Evolutionary conservation across 495 filamentous ascomycete genomes (phyloP), one percentile per base, ranked within the genome.

Genomic region (Lindgomyces ingoldianus): DNA sequence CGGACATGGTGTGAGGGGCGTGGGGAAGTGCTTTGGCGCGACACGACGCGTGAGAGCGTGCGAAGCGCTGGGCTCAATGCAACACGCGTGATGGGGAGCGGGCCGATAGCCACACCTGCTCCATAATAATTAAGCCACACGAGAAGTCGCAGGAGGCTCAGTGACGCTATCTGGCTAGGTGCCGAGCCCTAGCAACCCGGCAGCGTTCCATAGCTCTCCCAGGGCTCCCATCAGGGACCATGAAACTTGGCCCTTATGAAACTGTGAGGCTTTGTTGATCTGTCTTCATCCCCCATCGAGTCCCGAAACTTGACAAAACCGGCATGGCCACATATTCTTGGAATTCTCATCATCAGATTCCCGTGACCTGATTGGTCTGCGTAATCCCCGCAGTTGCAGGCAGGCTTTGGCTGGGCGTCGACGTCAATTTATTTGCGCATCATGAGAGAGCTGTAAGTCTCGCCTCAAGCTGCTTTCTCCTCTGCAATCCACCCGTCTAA

Each of bases 1-100:
- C 72, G 8, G 73, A 73, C 74, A 76, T 74, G 48, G 27, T 54
- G 58, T 46, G n/a, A n/a, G n/a, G n/a, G n/a, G 61, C 54, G 47
- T 30, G 62, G 21, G 62, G 33, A 27, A 36, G 6, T 39, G 33
- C 33, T 39, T 60, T 30, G 57, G 26, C 30, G 39, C 55, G 55
- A 8, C 36, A 14, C 16, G 57, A 33, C 45, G 57, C 45, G 57
- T 30, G 56, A 24, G 18, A 39, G 53, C 24, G 26, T 1, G 36
- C 36, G 36, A n/a, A n/a, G n/a, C 36, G 36, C 36, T 9, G 36
- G n/a, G 36, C 36, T 9, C 36, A 41, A 8, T 9, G 36, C 9
- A 41, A 41, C 36, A n/a, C n/a, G n/a, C n/a, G n/a, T n/a, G n/a
- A n/a, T n/a, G n/a, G n/a, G n/a, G n/a, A n/a, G n/a, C n/a, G n/a